Evolutionary conservation across 2,329 filamentous ascomycete species (phyloP).

Genomic region (Leptodontidium sp.): DNA sequence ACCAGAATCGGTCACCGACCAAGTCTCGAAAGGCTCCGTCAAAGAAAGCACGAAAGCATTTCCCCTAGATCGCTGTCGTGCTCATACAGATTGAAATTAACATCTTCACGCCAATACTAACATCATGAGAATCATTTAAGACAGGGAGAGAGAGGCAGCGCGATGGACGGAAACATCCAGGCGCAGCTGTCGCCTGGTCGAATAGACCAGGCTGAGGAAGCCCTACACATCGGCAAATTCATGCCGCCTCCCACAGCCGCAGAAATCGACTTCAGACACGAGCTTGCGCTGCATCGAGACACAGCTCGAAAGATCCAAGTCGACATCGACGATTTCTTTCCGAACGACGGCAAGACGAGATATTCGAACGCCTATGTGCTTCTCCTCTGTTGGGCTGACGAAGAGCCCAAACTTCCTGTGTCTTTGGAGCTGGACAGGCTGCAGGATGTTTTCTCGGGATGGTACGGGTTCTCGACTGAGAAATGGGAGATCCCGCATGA

Average conservation of each 20-base stretch:
- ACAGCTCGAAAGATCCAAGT: conserved; percentile 59
- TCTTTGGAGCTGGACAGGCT: conserved; percentile 60
- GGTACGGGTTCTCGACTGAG: conserved; percentile 64
- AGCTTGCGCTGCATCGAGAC: conserved; percentile 25
- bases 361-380: conserved; percentile 65
- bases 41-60: too few relatives aligned
- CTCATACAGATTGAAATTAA: too few relatives aligned
- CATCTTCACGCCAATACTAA: too few relatives aligned
- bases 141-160: too few relatives aligned
- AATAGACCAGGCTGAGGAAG: too few relatives aligned
- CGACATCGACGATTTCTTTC: conserved; percentile 69
- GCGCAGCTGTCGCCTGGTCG: too few relatives aligned
- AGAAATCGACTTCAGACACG: conserved; percentile 25
- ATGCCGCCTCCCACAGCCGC: conserved; percentile 19
- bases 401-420: conserved; percentile 50
- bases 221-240: not conserved
- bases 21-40: too few relatives aligned
- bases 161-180: too few relatives aligned
- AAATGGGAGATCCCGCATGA: conserved; percentile 65
- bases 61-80: too few relatives aligned
- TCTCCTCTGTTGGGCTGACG: conserved; percentile 66
- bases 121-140: too few relatives aligned
- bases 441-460: conserved; percentile 61
- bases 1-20: too few relatives aligned
- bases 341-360: conserved; percentile 61